phyloP scores from a whole-genome alignment of 768 basidiomycete genomes.

The Trametes punicea region DNA sequence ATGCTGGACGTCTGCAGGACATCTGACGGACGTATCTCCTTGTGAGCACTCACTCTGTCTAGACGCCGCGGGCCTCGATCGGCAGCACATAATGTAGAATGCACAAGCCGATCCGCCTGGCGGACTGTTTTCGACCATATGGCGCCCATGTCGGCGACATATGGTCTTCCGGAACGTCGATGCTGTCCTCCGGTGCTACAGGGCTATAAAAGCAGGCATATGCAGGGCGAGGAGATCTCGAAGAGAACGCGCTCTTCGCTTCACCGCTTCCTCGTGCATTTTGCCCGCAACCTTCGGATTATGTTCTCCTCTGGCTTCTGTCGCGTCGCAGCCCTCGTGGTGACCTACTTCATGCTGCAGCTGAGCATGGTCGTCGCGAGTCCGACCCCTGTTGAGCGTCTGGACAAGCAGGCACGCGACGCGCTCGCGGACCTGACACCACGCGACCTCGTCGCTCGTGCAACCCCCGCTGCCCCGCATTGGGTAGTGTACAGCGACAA shows the following conservation, averaged over 20 bases:
- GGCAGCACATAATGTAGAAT: not conserved
- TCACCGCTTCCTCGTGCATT: not conserved
- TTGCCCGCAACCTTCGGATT: not conserved
- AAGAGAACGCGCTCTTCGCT: not conserved
- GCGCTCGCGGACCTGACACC: slow-evolving; percentile 5
- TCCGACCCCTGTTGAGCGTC: not conserved
- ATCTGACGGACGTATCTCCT: not conserved
- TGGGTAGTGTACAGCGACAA: slow-evolving; percentile 41
- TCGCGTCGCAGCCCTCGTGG: slow-evolving; percentile 8
- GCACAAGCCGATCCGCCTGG: not conserved
- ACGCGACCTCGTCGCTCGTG: slow-evolving; percentile 11
- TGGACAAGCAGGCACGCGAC: slow-evolving; percentile 2
- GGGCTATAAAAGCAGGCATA: not conserved
- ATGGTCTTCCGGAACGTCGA: slow-evolving; percentile 7
- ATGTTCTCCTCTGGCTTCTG: slow-evolving; percentile 14
- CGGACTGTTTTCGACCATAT: slow-evolving; percentile 3
- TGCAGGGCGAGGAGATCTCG: not conserved
- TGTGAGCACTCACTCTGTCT: not conserved
- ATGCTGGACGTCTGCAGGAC: not conserved
- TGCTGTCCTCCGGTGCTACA: not conserved
- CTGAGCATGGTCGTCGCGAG: slow-evolving; percentile 1
- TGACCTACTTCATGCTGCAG: slow-evolving; percentile 7
- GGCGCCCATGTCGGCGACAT: slow-evolving; percentile 8
- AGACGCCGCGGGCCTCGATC: slow-evolving; percentile 2
- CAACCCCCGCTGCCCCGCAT: slow-evolving; percentile 33